Conservation (phyloP, 768 basidiomycete species). For the Agaricus bisporus region DNA sequence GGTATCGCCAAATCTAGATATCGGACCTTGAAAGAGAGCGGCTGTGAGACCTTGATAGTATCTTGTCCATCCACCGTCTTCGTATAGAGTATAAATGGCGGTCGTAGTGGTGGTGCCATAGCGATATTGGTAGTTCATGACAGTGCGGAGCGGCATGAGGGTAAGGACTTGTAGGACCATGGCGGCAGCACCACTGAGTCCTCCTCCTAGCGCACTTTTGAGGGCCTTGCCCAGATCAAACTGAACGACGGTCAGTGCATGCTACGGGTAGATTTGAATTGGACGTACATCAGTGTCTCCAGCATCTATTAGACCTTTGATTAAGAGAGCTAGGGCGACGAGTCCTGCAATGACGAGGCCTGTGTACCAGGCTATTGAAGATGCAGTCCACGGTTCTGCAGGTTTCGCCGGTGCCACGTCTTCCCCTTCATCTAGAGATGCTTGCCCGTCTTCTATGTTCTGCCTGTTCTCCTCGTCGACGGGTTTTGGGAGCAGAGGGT, state of each 20-base stretch:
- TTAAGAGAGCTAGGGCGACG: conserved; percentile 41
- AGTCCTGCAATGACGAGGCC: conserved; percentile 29
- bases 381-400: background rate
- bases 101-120: conserved; percentile 73
- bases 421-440: background rate
- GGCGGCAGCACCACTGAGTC: conserved; percentile 85
- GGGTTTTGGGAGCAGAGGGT: conserved; percentile 17
- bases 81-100: conserved; percentile 62
- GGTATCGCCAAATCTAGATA: conserved; percentile 90
- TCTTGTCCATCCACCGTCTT: conserved; percentile 73
- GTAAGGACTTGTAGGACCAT: conserved; percentile 93
- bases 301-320: conserved; percentile 67
- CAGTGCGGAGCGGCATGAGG: conserved; percentile 91
- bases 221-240: conserved; percentile 78
- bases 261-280: background rate
- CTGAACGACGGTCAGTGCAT: conserved; percentile 29
- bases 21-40: conserved; percentile 81
- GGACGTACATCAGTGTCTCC: conserved; percentile 58
- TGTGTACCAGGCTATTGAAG: conserved; percentile 17
- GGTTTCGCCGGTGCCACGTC: background rate
- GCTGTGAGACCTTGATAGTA: conserved; percentile 87
- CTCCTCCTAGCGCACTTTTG: conserved; percentile 83
- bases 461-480: conserved; percentile 6
- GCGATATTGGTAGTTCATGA: conserved; percentile 96
- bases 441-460: background rate